These are phyloP conservation scores for Calonectria pteridis DNA, from an alignment of 2,329 filamentous ascomycete species.

Conservation along the genomic window DNA sequence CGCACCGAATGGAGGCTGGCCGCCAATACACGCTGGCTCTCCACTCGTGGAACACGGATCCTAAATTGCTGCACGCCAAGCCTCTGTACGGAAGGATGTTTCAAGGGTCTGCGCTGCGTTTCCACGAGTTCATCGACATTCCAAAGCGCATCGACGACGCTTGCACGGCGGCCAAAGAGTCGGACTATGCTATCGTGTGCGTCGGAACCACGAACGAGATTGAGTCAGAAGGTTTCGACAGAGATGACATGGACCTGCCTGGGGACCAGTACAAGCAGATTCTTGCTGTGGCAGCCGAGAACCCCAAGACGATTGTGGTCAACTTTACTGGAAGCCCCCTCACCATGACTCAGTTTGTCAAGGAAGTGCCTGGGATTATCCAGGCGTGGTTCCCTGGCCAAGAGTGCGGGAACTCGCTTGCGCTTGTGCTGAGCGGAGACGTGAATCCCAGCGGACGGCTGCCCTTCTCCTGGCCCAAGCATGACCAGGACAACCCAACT, in stretches of 20 bases:
- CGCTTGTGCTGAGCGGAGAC: slow-evolving; percentile 72
- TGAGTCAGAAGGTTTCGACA: slow-evolving; percentile 40
- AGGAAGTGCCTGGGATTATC: slow-evolving; percentile 66
- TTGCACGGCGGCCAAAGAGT: neutral
- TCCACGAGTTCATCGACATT: slow-evolving; percentile 20
- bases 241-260: slow-evolving; percentile 23
- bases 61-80: slow-evolving; percentile 9
- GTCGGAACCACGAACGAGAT: slow-evolving; percentile 67
- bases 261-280: slow-evolving; percentile 68
- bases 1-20: neutral
- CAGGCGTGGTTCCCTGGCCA: slow-evolving; percentile 77
- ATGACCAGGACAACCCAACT: slow-evolving; percentile 11
- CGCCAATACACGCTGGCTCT: neutral
- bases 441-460: slow-evolving; percentile 61
- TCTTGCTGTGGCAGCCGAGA: slow-evolving; percentile 64
- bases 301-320: slow-evolving; percentile 69
- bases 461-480: slow-evolving; percentile 24
- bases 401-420: slow-evolving; percentile 75
- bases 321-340: slow-evolving; percentile 73
- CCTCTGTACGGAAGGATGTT: slow-evolving; percentile 26
- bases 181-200: slow-evolving; percentile 16
- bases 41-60: slow-evolving; percentile 26
- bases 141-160: neutral
- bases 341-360: slow-evolving; percentile 63
- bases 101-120: slow-evolving; percentile 23